Percentiles rank a stretch among this genome's conserved stretches.
Conservation (phyloP, 371 early-diverging fungal species). For the Chytridium lagenaria region DNA sequence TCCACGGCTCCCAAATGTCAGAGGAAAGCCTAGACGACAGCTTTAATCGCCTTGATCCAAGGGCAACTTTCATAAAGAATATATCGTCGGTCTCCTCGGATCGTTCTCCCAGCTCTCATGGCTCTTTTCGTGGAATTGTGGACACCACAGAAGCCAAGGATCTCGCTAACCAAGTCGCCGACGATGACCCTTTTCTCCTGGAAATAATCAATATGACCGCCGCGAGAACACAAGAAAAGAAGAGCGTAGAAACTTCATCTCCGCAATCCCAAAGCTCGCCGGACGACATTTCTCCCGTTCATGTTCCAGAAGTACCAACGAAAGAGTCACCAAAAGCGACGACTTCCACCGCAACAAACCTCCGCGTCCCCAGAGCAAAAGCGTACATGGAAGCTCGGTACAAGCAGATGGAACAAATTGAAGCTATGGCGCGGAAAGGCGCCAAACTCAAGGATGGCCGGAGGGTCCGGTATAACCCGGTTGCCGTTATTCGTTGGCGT, state of each 20-base stretch:
- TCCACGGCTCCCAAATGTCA: neutral
- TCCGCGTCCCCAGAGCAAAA: neutral
- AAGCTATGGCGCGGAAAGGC: neutral
- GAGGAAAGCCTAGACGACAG: neutral
- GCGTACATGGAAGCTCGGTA: constrained; percentile 7
- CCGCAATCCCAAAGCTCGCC: neutral
- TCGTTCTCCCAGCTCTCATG: too few species aligned
- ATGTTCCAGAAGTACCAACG: neutral
- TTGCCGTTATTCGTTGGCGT: constrained; percentile 10
- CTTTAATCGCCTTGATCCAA: neutral
- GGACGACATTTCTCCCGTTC: neutral
- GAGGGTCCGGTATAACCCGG: constrained; percentile 7
- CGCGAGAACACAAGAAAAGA: neutral
- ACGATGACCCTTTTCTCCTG: constrained; percentile 16
- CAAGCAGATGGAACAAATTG: neutral
- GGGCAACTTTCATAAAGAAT: neutral
- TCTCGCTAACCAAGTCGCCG: neutral
- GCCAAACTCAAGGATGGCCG: neutral
- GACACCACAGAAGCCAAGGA: neutral
- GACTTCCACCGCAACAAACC: neutral
- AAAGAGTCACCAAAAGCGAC: neutral
- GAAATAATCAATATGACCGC: constrained; percentile 12
- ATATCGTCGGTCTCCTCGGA: too few species aligned
- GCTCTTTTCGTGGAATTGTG: neutral
- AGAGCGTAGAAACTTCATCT: neutral